These are phyloP conservation scores for Pichia sp. DNA, from an alignment of 1,139 yeast species.

Conservation along the genomic window DNA sequence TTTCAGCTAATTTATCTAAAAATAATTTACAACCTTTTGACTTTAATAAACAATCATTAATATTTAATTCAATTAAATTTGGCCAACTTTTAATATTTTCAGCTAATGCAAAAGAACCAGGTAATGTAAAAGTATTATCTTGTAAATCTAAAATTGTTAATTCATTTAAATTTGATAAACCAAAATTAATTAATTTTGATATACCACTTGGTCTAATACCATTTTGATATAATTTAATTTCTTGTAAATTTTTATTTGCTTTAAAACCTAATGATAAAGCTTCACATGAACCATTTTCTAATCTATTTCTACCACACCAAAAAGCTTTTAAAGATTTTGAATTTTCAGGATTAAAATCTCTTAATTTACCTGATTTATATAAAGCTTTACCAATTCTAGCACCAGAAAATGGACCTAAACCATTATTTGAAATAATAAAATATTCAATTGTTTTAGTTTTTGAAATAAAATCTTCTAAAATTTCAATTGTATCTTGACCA, in stretches of 20 bases:
- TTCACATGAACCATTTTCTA: slow-evolving; percentile 87
- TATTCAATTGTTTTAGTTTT: slow-evolving; percentile 78
- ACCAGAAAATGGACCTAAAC: slow-evolving; percentile 98
- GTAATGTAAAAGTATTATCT: slow-evolving; percentile 87
- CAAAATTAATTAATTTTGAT: slow-evolving; percentile 63
- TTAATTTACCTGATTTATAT: slow-evolving; percentile 47
- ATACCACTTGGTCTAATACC: slow-evolving; percentile 96
- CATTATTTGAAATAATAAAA: slow-evolving; percentile 85
- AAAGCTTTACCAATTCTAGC: slow-evolving; percentile 86
- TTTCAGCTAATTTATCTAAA: slow-evolving; percentile 41
- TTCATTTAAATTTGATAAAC: slow-evolving; percentile 54
- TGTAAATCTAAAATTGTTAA: slow-evolving; percentile 78
- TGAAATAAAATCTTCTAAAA: slow-evolving; percentile 70
- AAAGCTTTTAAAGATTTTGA: slow-evolving; percentile 60
- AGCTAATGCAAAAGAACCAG: slow-evolving; percentile 74
- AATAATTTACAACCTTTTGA: slow-evolving; percentile 62
- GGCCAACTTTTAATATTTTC: slow-evolving; percentile 49
- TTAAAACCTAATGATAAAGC: slow-evolving; percentile 71
- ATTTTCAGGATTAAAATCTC: slow-evolving; percentile 22
- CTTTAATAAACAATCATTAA: slow-evolving; percentile 84
- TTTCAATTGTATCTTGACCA: slow-evolving; percentile 92
- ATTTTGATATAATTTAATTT: slow-evolving; percentile 81
- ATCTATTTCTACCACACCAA: slow-evolving; percentile 92
- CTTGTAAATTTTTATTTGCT: slow-evolving; percentile 62
- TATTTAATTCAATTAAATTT: slow-evolving; percentile 64